Conservation (phyloP, 2,329 filamentous ascomycete species). For the Diaporthe batatas region DNA sequence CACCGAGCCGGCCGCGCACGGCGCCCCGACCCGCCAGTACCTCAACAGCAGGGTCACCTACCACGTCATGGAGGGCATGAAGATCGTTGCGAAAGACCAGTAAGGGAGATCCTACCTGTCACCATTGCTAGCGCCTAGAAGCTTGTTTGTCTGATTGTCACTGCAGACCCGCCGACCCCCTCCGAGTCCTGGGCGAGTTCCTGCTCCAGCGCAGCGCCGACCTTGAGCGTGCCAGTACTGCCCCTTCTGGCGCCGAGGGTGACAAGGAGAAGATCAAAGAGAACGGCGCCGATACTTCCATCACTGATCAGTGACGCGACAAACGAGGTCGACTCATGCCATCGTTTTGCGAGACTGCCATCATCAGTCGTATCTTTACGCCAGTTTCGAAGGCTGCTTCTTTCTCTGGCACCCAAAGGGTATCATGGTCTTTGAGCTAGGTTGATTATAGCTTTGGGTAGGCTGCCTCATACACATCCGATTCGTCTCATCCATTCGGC, state of each 20-base stretch:
- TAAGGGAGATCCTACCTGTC: constrained; percentile 55
- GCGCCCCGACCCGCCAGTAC: constrained; percentile 78
- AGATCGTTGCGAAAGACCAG: constrained; percentile 78
- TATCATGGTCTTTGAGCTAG: background rate
- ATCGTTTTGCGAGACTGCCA: background rate
- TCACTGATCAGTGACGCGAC: constrained; percentile 14
- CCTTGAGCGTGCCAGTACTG: constrained; percentile 58
- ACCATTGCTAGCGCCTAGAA: background rate
- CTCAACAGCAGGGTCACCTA: constrained; percentile 79
- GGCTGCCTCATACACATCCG: background rate
- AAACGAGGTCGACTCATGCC: background rate
- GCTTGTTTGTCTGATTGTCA: background rate
- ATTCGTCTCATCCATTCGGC: background rate
- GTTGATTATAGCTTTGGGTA: background rate
- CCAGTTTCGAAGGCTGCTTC: background rate
- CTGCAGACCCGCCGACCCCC: constrained; percentile 73
- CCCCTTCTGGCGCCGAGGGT: constrained; percentile 14
- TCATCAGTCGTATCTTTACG: no score
- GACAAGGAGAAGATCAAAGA: constrained; percentile 29
- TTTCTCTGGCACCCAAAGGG: background rate
- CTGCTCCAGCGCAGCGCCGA: constrained; percentile 77
- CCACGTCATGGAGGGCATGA: constrained; percentile 80
- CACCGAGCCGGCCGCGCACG: constrained; percentile 71
- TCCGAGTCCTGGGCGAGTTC: constrained; percentile 78
- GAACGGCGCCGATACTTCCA: background rate